phyloP scores from a whole-genome alignment of 1,139 yeast genomes.

The Lodderomyces parapsilosis region DNA sequence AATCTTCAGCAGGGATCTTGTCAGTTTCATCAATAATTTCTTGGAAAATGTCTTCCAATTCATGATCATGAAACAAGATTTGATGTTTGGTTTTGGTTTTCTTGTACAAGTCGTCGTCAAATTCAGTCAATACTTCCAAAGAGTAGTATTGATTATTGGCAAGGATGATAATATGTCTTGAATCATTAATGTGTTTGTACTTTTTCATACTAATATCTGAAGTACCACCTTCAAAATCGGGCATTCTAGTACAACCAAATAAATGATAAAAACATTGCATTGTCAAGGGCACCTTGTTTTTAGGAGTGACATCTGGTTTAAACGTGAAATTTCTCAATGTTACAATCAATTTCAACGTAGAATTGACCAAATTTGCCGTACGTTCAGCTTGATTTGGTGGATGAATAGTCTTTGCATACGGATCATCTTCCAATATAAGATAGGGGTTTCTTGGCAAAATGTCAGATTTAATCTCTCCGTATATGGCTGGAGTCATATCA shows the following conservation, averaged over 20 bases:
- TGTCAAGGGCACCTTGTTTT: slow-evolving; percentile 50
- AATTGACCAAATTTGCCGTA: slow-evolving; percentile 63
- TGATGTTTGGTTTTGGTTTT: slow-evolving; percentile 24
- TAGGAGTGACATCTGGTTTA: slow-evolving; percentile 57
- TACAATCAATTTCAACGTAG: slow-evolving; percentile 63
- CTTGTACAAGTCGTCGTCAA: slow-evolving; percentile 30
- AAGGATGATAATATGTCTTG: slow-evolving; percentile 55
- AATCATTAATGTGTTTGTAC: slow-evolving; percentile 24
- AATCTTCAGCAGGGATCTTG: slow-evolving; percentile 36
- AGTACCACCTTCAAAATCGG: slow-evolving; percentile 31
- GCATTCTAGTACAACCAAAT: slow-evolving; percentile 68
- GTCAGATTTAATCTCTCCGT: slow-evolving; percentile 63
- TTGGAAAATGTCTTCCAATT: slow-evolving; percentile 51
- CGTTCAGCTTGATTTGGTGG: slow-evolving; percentile 67
- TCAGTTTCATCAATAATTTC: slow-evolving; percentile 48
- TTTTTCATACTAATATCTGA: slow-evolving; percentile 32
- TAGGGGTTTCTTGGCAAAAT: slow-evolving; percentile 77
- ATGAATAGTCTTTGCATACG: slow-evolving; percentile 51
- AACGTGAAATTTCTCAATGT: slow-evolving; percentile 55
- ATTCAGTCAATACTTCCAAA: slow-evolving; percentile 51
- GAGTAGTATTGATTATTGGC: slow-evolving; percentile 64
- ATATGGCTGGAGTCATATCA: slow-evolving; percentile 60
- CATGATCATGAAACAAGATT: slow-evolving; percentile 54
- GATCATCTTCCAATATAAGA: slow-evolving; percentile 70
- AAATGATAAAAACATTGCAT: slow-evolving; percentile 66